Conservation (phyloP, 2,329 filamentous ascomycete genomes). For the Ophiostoma fasciatum region DNA sequence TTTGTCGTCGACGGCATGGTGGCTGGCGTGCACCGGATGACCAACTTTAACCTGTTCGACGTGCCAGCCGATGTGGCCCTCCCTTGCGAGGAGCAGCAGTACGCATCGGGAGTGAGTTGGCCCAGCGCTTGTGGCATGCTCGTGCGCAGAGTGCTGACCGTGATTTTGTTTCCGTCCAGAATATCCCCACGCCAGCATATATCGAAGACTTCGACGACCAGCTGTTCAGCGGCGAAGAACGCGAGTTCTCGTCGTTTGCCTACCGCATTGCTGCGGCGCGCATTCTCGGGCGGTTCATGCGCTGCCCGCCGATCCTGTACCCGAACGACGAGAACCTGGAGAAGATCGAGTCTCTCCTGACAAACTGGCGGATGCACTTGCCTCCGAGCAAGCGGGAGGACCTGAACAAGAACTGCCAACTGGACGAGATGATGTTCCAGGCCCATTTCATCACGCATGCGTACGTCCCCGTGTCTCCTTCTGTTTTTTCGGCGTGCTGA, state of each 20-base stretch:
- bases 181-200: conserved; percentile 42
- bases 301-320: conserved; percentile 34
- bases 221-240: conserved; percentile 56
- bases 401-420: conserved; percentile 50
- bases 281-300: conserved; percentile 64
- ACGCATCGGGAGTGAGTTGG: conserved; percentile 40
- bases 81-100: conserved; percentile 73
- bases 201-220: conserved; percentile 63
- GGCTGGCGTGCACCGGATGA: conserved; percentile 60
- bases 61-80: conserved; percentile 54
- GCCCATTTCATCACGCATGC: conserved; percentile 63
- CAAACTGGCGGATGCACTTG: conserved; percentile 68
- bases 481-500: background rate
- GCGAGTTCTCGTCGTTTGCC: conserved; percentile 67
- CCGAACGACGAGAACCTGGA: conserved; percentile 37
- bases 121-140: no score
- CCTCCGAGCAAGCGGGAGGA: conserved; percentile 57
- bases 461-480: conserved; percentile 22
- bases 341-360: conserved; percentile 36
- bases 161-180: conserved; percentile 24
- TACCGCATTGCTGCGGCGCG: conserved; percentile 72
- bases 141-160: no score
- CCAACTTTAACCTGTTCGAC: conserved; percentile 55
- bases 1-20: conserved; percentile 76
- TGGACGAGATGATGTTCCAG: conserved; percentile 87